Evolutionary conservation across 2,329 filamentous ascomycete species (phyloP).

Genomic region (Beauveria sp.): DNA sequence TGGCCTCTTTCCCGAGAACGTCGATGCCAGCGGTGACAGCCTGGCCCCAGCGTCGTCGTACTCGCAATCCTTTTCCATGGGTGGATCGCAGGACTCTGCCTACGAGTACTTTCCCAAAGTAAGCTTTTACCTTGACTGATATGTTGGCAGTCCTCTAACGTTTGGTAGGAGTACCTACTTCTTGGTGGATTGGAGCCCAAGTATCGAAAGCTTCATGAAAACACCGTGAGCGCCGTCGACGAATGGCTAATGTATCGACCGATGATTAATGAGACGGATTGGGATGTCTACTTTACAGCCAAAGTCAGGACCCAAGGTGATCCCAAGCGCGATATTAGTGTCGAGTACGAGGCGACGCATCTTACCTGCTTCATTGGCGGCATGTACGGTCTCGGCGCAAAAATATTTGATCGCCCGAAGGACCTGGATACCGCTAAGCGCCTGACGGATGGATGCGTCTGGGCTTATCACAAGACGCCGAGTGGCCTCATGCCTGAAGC

Average conservation of each 20-base stretch:
- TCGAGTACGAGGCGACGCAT: slow-evolving; percentile 55
- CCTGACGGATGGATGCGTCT: slow-evolving; percentile 62
- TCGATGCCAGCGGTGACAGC: slow-evolving; percentile 68
- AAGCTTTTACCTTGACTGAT: slow-evolving; percentile 5
- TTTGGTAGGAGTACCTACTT: slow-evolving; percentile 57
- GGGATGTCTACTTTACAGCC: slow-evolving; percentile 68
- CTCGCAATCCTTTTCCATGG: slow-evolving; percentile 49
- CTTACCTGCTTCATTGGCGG: slow-evolving; percentile 63
- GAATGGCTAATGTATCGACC: slow-evolving; percentile 71
- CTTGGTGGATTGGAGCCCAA: slow-evolving; percentile 67
- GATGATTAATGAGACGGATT: slow-evolving; percentile 56
- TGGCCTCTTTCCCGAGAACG: slow-evolving; percentile 70
- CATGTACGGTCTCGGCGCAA: slow-evolving; percentile 60
- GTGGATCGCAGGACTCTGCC: slow-evolving; percentile 60
- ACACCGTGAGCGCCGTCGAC: slow-evolving; percentile 58
- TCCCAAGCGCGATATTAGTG: slow-evolving; percentile 30
- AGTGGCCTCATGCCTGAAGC: slow-evolving; percentile 60
- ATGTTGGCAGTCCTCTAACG: slow-evolving; percentile 16
- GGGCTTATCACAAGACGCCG: slow-evolving; percentile 55
- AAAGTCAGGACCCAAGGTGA: slow-evolving; percentile 44
- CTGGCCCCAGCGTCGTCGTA: slow-evolving; percentile 41
- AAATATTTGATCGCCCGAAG: slow-evolving; percentile 49
- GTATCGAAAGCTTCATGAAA: slow-evolving; percentile 66
- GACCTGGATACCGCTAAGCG: slow-evolving; percentile 57
- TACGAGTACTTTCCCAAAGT: slow-evolving; percentile 65